Base-by-base conservation (phyloP, 208 protist species). In the Leishmania major region DNA sequence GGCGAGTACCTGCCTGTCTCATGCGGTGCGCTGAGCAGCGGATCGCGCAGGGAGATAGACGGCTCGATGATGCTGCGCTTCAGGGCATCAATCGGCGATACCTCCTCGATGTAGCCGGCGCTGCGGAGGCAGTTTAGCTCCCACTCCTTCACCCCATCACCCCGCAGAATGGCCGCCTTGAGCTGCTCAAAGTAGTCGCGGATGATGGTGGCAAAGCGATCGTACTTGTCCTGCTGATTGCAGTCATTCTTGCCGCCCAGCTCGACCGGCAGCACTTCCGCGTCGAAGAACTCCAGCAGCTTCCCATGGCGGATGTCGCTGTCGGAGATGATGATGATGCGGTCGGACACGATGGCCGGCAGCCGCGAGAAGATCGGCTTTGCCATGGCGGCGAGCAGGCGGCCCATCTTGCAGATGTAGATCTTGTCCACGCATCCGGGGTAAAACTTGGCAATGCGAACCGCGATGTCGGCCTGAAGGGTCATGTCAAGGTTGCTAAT, bases 361-460 rank as follows among this genome's bases (percentile, higher is more conserved):
- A 96, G 84, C 19, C 87, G 86, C 3, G 83, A 88, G 60, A 96
- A 93, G 40, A 96, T 85, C 28, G 93, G 91, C 82, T 96, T 96
- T 55, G 90, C 90, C 64, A 94, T 47, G 45, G 85, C 72, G 1
- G 90, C 67, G 40, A 96, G 80, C 11, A 88, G 83, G 8, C 86
- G 81, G 51, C 88, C 86, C 93, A 96, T 96, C 40, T 93, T 95
- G 84, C 91, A 95, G 40, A 96, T 86, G 79, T 94, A 95, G 72
- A 96, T 93, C 86, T 92, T 93, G 75, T 91, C 91, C 28, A 96
- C 84, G 49, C 76, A 84, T 1, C 91, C 91, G 8, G 93, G 93
- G 80, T 93, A 96, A 83, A 85, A 96, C 86, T 95, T 96, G 66
- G 89, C 79, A 19, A 96, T 94, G 49, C 90, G 91, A 6, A 96